Percentiles rank a stretch among this genome's conserved stretches.
Evolutionary conservation across 257 asterid species (phyloP).

Genomic region (Rehmannia glutinosa): DNA sequence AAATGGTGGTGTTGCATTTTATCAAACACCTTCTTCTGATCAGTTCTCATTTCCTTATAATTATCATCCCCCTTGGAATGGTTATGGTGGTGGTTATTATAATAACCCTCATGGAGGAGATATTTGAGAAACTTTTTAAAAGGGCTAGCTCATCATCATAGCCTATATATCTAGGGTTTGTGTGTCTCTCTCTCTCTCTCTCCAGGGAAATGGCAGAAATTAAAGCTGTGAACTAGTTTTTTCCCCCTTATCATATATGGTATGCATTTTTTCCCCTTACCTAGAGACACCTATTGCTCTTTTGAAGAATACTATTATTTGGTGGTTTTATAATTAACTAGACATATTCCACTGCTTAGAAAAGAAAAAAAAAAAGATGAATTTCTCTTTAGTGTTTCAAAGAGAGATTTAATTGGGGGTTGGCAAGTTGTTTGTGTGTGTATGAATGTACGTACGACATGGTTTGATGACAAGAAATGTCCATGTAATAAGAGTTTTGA

Average conservation of each 20-base stretch:
- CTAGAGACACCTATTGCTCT: too few relatives aligned
- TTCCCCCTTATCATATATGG: neutral
- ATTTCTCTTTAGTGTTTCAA: too few relatives aligned
- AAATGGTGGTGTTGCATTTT: conserved; percentile 17
- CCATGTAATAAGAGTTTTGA: neutral
- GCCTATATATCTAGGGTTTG: conserved; percentile 31
- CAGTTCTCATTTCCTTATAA: conserved; percentile 14
- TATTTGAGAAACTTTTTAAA: conserved; percentile 3
- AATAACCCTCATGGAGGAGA: conserved; percentile 37
- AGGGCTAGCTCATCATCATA: neutral
- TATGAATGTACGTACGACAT: too few relatives aligned
- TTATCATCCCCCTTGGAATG: conserved; percentile 35
- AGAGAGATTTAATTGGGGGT: too few relatives aligned
- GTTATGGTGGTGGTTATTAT: conserved; percentile 3
- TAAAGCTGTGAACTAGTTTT: too few relatives aligned
- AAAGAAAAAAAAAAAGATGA: too few relatives aligned
- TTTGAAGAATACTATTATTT: too few relatives aligned
- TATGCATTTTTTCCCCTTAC: neutral
- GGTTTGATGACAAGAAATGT: too few relatives aligned
- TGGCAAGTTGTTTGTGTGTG: too few relatives aligned
- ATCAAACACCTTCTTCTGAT: conserved; percentile 39
- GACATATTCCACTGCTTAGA: too few relatives aligned
- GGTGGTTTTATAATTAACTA: too few relatives aligned
- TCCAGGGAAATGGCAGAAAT: conserved; percentile 9
- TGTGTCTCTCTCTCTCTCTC: neutral